These are phyloP conservation scores for Suhomyces taliae DNA, from an alignment of 1,139 yeast genomes.

Conservation along the genomic window DNA sequence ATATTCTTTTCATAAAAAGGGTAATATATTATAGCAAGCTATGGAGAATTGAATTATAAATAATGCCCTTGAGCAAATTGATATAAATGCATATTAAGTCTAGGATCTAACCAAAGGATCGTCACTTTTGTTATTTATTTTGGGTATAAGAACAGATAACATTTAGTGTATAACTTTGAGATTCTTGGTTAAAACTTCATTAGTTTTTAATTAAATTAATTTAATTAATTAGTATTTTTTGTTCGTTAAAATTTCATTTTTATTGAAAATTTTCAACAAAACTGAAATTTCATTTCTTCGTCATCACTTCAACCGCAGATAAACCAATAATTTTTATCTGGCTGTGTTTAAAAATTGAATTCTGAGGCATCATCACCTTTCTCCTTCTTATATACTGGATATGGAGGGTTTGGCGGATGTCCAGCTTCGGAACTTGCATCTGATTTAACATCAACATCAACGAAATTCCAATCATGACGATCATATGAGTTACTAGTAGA, in stretches of 20 bases:
- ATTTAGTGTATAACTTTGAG: no score
- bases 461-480: conserved; percentile 15
- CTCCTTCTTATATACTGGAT: conserved; percentile 12
- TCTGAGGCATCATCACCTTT: conserved; percentile 14
- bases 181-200: no score
- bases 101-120: neutral
- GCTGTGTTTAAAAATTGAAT: conserved; percentile 11
- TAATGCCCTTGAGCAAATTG: neutral
- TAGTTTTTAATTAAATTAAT: no score
- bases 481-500: neutral
- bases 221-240: no score
- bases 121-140: neutral
- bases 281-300: no score
- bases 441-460: conserved; percentile 13
- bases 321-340: no score
- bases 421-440: neutral
- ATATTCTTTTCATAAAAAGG: neutral
- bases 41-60: neutral
- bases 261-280: no score
- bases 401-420: conserved; percentile 11
- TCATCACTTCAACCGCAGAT: no score
- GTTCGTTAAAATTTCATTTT: no score
- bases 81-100: neutral
- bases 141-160: no score
- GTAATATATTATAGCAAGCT: neutral